These are phyloP conservation scores for Sporobolus alterniflorus DNA, from an alignment of 202 grass and related monocot genomes.

Conservation along the genomic window DNA sequence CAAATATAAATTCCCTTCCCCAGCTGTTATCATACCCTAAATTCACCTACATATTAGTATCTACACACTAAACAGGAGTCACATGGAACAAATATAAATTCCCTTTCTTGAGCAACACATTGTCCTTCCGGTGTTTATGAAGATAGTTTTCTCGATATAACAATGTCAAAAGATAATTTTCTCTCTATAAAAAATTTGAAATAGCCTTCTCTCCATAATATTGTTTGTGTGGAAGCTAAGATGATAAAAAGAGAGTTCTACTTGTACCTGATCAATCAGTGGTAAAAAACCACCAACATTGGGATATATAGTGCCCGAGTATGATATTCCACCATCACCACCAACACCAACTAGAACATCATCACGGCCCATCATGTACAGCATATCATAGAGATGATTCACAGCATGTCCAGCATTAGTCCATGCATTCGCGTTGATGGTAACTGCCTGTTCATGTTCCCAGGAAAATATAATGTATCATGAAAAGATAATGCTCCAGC, in stretches of 20 bases:
- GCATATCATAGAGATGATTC: conserved; percentile 80
- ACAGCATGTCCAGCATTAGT: conserved; percentile 74
- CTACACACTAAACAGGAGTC: neutral
- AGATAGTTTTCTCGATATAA: neutral
- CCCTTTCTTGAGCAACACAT: conserved; percentile 9
- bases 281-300: conserved; percentile 82
- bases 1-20: conserved; percentile 3
- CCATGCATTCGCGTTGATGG: conserved; percentile 68
- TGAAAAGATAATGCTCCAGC: neutral
- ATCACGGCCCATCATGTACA: conserved; percentile 92
- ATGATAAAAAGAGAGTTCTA: neutral
- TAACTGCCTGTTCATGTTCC: conserved; percentile 49
- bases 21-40: conserved; percentile 68
- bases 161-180: neutral
- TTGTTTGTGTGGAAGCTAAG: neutral
- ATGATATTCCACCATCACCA: conserved; percentile 79
- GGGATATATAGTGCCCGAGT: conserved; percentile 55
- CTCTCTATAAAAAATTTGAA: neutral
- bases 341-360: conserved; percentile 70
- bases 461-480: neutral
- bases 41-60: conserved; percentile 31
- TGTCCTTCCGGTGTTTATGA: neutral
- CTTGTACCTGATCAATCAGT: conserved; percentile 77
- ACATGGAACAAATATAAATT: neutral
- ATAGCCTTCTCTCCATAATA: neutral